A percentile compares a stretch with the other conserved stretches of the same genome.
Conservation (phyloP, 1,284 basidiomycete species). For the Rhodotorula sp. region DNA sequence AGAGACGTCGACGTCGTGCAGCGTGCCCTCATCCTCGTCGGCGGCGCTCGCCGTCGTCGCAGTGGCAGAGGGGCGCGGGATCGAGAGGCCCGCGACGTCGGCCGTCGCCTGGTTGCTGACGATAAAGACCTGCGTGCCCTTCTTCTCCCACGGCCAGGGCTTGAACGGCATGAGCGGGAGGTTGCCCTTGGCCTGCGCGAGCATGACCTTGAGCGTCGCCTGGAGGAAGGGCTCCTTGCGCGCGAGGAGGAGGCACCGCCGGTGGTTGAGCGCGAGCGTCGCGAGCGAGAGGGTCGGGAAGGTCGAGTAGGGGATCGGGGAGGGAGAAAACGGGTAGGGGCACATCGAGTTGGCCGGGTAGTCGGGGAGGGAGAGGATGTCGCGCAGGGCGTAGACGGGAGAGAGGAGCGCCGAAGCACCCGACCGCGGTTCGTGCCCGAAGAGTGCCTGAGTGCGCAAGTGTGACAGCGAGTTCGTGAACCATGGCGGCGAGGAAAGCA, state of each 20-base stretch:
- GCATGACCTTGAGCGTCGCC: not conserved
- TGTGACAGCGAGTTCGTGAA: too few relatives aligned
- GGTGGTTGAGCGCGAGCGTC: not conserved
- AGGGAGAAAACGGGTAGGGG: not conserved
- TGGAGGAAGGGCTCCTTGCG: not conserved
- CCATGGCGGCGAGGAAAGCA: not conserved
- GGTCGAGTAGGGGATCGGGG: not conserved
- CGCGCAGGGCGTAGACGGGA: not conserved
- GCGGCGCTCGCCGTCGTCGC: not conserved
- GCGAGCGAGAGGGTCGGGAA: not conserved
- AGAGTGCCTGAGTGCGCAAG: not conserved
- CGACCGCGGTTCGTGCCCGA: not conserved
- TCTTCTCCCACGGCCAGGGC: not conserved
- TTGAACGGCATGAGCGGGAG: not conserved
- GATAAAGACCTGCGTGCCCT: too few relatives aligned
- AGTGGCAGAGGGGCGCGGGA: not conserved
- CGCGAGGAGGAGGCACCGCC: not conserved
- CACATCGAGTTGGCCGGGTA: conserved; percentile 9
- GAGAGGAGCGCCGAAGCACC: not conserved
- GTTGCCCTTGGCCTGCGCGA: not conserved
- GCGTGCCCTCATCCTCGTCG: not conserved
- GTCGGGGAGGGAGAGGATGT: not conserved
- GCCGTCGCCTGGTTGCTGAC: conserved; percentile 1
- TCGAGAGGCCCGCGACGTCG: not conserved
- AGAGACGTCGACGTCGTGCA: not conserved